A percentile compares a stretch with the other conserved stretches of the same genome.
Evolutionary conservation across 1,139 yeast genomes (phyloP).

Genomic region (Hyphopichia khmerensis): DNA sequence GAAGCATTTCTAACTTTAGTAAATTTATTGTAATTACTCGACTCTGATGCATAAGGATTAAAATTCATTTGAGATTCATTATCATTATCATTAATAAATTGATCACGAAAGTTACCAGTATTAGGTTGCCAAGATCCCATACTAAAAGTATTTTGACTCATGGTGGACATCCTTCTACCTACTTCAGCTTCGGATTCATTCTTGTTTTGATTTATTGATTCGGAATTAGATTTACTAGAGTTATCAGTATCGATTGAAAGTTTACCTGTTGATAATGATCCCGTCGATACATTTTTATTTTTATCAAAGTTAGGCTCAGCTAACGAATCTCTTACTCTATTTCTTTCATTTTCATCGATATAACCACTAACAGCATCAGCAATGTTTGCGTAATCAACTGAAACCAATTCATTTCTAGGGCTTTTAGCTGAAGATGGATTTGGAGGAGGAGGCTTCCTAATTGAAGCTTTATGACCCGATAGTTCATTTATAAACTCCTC

Average conservation of each 20-base stretch:
- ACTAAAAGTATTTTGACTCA: constrained; percentile 40
- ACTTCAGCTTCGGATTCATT: constrained; percentile 10
- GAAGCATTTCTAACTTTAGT: constrained; percentile 30
- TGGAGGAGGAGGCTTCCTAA: constrained; percentile 33
- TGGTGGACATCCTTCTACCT: constrained; percentile 34
- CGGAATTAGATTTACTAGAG: background rate
- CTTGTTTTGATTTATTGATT: constrained; percentile 5
- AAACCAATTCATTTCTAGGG: constrained; percentile 18
- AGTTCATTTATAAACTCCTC: constrained; percentile 26
- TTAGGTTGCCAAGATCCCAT: constrained; percentile 57
- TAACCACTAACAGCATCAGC: constrained; percentile 28
- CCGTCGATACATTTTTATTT: constrained; percentile 21
- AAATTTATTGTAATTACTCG: constrained; percentile 30
- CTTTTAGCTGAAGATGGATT: constrained; percentile 12
- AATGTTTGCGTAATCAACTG: constrained; percentile 26
- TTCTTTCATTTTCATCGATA: constrained; percentile 13
- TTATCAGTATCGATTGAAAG: constrained; percentile 21
- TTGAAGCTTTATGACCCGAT: constrained; percentile 32
- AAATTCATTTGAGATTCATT: constrained; percentile 39
- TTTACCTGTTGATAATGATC: constrained; percentile 42
- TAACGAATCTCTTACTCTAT: constrained; percentile 4
- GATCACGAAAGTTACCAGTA: constrained; percentile 49
- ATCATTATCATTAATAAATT: constrained; percentile 49
- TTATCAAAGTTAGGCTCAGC: background rate
- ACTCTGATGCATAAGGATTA: constrained; percentile 24